phyloP scores from a whole-genome alignment of 1,284 basidiomycete genomes.

The Ustanciosporium gigantosporum region DNA sequence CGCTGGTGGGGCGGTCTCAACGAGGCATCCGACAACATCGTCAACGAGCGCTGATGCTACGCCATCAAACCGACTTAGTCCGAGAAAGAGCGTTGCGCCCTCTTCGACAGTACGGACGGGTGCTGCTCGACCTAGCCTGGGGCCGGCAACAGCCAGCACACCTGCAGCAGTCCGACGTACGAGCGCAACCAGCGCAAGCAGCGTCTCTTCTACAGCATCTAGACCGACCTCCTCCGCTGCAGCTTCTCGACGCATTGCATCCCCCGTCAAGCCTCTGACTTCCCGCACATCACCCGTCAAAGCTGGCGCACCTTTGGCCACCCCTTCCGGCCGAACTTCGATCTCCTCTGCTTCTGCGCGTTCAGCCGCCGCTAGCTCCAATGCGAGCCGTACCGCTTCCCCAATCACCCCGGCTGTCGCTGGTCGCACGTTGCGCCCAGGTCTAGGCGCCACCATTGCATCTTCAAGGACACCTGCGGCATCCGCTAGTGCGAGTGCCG shows the following conservation, averaged over 20 bases:
- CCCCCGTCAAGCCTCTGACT: slow-evolving; percentile 16
- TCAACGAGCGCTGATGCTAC: slow-evolving; percentile 3
- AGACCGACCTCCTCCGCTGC: slow-evolving; percentile 9
- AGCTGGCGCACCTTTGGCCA: slow-evolving; percentile 1
- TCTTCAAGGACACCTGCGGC: slow-evolving; percentile 17
- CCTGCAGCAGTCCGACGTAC: slow-evolving; percentile 12
- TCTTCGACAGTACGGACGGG: slow-evolving; percentile 7
- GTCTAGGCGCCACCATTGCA: slow-evolving; percentile 3
- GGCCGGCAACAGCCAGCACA: too few relatives aligned
- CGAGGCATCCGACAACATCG: too few relatives aligned
- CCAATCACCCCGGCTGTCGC: too few relatives aligned
- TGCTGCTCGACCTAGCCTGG: slow-evolving; percentile 7
- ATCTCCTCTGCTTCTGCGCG: slow-evolving; percentile 16
- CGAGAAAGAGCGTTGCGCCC: slow-evolving; percentile 20
- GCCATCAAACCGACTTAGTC: slow-evolving; percentile 17
- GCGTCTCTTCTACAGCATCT: slow-evolving; percentile 16
- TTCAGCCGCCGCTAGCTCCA: slow-evolving; percentile 16
- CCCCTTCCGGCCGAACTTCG: slow-evolving; percentile 14
- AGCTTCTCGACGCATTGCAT: slow-evolving; percentile 8
- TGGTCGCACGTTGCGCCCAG: too few relatives aligned
- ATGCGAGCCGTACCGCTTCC: slow-evolving; percentile 19
- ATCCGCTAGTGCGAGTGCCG: slow-evolving; percentile 1
- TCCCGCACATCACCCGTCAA: slow-evolving; percentile 20
- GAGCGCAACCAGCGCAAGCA: slow-evolving; percentile 14
- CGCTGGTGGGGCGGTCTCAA: too few relatives aligned